Base-by-base conservation (phyloP, 2,329 filamentous ascomycete species). In the Fusarium redolens region DNA sequence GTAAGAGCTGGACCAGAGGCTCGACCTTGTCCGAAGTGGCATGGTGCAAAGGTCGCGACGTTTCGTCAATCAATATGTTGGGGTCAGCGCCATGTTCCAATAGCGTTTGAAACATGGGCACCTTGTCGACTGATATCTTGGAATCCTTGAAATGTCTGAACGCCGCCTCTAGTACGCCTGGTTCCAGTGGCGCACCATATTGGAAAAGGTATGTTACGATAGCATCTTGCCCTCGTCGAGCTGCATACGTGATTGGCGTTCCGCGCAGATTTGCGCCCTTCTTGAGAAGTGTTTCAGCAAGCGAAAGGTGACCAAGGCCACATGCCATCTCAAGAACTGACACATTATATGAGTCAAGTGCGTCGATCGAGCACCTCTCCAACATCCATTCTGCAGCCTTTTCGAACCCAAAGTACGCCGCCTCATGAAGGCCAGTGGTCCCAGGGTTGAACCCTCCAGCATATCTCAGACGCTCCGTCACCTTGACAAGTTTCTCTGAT, bases 361-460 rank as follows among this genome's bases (percentile, higher is more conserved):
- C 33, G 3, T 52, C 22, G 50, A 52, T 52, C 22, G 33, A 38
- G 22, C 22, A 52, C 9, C 33, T 38, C 33, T 52, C 18, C 10
- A 52, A n/a, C 50, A 52, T 38, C 50, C 50, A 52, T 38, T 52
- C 50, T 20, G 4, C 50, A 1, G 50, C 50, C 13, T 52, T 9
- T 52, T 38, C 50, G 9, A 52, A 28, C 17, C 50, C 50, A n/a
- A 52, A 52, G 22, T 38, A 52, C 18, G 59, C 64, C 17, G 68
- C 59, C n/a, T 59, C 31, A 22, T 71, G 68, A 8, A 71, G 20
- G 15, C 65, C 68, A 3, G 45, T 56, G n/a, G 38, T 38, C 7
- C 30, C 20, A 12, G 30, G 47, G n/a, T 56, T 33, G 22, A 33
- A n/a, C 7, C 18, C 25, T n/a, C 38, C 37, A 28, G 25, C 30